Evolutionary conservation across 2,329 filamentous ascomycete genomes (phyloP), one percentile per base, ranked within the genome.

Genomic region (Sordariomycetes sp.): DNA sequence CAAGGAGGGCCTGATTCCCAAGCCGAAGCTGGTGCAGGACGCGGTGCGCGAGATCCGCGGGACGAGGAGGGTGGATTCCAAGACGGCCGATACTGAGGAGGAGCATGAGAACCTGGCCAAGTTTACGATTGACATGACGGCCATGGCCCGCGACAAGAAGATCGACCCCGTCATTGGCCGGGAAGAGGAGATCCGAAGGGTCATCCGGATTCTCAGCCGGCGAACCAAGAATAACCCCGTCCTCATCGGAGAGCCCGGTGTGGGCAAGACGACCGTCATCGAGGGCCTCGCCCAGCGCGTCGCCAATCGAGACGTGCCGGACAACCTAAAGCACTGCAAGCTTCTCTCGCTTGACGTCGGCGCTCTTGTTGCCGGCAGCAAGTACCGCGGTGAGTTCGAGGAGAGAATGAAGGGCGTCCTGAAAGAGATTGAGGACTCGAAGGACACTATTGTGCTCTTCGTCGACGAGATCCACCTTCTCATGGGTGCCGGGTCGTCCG

Each of bases 171-270:
- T 97, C 69, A 97, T 97, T 72, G 92, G 92, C 50, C 83, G 92
- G 72, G 92, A 97, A 69, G 92, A 96, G 67, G 94, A 97, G 70
- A 96, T 96, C 65, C 81, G 92, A 66, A 81, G 92, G 66, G 91
- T 96, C 25, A 84, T 97, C 63, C 85, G 92, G 59, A 97, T 97
- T 62, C 76, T 97, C 61, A 95, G 90, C 39, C 81, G 94, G 69
- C 82, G 92, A 67, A 97, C 92, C 61, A 97, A 97, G 81, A 97
- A 99, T 78, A 99, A 99, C 72, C 94, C 94, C 1, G 92, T 97
- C 54, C 81, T 99, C 62, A 97, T 99, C 62, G 94, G 94, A 75
- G 91, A 97, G 68, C 92, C 94, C 39, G 94, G 94, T 84, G 94
- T 97, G 25, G 94, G 94, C 68, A 99, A 99, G 77, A 99, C 94